Conservation (phyloP, 208 protist species). For the Entamoeba dispar region DNA sequence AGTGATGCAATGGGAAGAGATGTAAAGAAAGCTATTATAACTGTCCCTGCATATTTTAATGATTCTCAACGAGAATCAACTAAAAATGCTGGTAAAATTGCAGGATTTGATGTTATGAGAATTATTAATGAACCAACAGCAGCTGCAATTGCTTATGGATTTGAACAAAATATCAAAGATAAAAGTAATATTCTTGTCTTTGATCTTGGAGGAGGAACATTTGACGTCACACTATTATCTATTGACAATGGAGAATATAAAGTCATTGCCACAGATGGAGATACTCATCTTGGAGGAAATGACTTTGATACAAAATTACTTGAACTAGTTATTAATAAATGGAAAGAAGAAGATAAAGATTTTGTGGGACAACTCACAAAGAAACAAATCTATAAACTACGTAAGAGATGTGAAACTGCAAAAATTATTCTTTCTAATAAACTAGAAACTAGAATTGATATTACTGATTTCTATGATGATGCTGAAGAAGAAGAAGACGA, state of each 20-base stretch:
- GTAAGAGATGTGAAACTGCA: slow-evolving; percentile 53
- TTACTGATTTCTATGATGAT: slow-evolving; percentile 76
- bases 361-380: slow-evolving; percentile 22
- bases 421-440: slow-evolving; percentile 77
- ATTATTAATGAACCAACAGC: slow-evolving; percentile 92
- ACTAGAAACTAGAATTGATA: slow-evolving; percentile 59
- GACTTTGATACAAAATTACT: slow-evolving; percentile 34
- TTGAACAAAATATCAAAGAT: slow-evolving; percentile 60
- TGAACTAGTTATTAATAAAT: slow-evolving; percentile 8
- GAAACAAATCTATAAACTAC: not conserved
- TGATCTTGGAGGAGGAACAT: slow-evolving; percentile 71
- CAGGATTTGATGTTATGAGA: slow-evolving; percentile 84
- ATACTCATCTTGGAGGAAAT: slow-evolving; percentile 96
- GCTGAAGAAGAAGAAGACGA: slow-evolving; percentile 65
- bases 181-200: slow-evolving; percentile 56
- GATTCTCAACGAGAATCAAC: slow-evolving; percentile 92
- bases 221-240: slow-evolving; percentile 82
- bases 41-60: slow-evolving; percentile 96
- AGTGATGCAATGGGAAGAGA: slow-evolving; percentile 77
- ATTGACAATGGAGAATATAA: slow-evolving; percentile 93
- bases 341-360: not conserved
- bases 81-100: slow-evolving; percentile 84
- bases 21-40: slow-evolving; percentile 68
- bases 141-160: slow-evolving; percentile 78
- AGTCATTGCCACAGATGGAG: slow-evolving; percentile 87